Percentiles rank a stretch among this genome's conserved stretches.
Conservation (phyloP, 1,284 basidiomycete species). For the Ganoderma lucidum region DNA sequence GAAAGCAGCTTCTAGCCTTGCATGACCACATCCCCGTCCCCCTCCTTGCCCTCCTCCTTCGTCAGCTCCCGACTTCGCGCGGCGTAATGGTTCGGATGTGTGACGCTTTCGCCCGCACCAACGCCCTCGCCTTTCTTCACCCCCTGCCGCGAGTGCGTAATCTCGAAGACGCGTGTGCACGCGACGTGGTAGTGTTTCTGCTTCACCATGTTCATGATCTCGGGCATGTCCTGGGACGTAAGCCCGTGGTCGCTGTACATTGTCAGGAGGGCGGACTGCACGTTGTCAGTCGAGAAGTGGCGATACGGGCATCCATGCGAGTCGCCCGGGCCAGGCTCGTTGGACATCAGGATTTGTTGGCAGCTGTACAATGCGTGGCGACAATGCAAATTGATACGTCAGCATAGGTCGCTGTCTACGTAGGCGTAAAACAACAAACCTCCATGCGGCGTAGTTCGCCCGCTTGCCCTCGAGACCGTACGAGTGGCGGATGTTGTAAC, state of each 20-base stretch:
- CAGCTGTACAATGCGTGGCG: slow-evolving; percentile 63
- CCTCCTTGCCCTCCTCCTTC: slow-evolving; percentile 45
- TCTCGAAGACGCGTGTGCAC: slow-evolving; percentile 96
- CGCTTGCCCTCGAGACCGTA: slow-evolving; percentile 96
- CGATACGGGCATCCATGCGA: slow-evolving; percentile 96
- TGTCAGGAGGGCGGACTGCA: slow-evolving; percentile 80
- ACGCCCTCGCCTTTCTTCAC: slow-evolving; percentile 92
- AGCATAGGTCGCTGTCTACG: neutral
- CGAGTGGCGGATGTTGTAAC: slow-evolving; percentile 96
- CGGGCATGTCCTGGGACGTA: slow-evolving; percentile 76
- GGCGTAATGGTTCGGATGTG: slow-evolving; percentile 93
- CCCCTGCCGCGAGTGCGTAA: slow-evolving; percentile 81
- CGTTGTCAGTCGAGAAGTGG: slow-evolving; percentile 88
- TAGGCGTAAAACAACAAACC: slow-evolving; percentile 51
- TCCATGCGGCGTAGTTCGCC: slow-evolving; percentile 94
- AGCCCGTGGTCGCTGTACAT: slow-evolving; percentile 77
- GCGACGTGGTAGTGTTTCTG: slow-evolving; percentile 92
- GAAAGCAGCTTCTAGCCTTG: slow-evolving; percentile 14
- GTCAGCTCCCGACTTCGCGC: slow-evolving; percentile 73
- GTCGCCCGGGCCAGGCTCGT: slow-evolving; percentile 79
- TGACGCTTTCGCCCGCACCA: slow-evolving; percentile 89
- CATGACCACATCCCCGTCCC: slow-evolving; percentile 46
- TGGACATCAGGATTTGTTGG: slow-evolving; percentile 85
- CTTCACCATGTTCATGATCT: slow-evolving; percentile 88
- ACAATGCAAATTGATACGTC: neutral